Evolutionary conservation across 768 basidiomycete species (phyloP).

Genomic region (Lentinula raphanica): DNA sequence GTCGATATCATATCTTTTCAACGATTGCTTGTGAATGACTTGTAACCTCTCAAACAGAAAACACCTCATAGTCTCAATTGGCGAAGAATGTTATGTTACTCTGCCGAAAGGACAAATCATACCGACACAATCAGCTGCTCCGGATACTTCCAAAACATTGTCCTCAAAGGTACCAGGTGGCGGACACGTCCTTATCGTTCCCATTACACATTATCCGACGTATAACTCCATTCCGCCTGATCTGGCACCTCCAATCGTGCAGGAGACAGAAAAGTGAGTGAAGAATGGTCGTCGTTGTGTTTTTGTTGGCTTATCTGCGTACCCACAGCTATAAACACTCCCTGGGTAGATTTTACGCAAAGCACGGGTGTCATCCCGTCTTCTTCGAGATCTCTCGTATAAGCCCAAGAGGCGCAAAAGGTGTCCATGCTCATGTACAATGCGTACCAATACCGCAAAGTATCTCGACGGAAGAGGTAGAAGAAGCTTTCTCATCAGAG

Average conservation of each 20-base stretch:
- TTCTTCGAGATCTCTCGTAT: slow-evolving; percentile 86
- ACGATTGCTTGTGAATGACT: slow-evolving; percentile 6
- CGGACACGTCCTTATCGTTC: slow-evolving; percentile 91
- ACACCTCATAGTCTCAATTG: slow-evolving; percentile 93
- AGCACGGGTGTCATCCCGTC: slow-evolving; percentile 63
- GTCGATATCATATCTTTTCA: slow-evolving; percentile 17
- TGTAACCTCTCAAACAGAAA: slow-evolving; percentile 47
- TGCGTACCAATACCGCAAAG: slow-evolving; percentile 70
- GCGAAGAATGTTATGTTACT: slow-evolving; percentile 88
- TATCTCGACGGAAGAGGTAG: slow-evolving; percentile 52
- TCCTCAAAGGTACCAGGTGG: slow-evolving; percentile 75
- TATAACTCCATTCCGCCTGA: slow-evolving; percentile 77
- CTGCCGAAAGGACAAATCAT: slow-evolving; percentile 95
- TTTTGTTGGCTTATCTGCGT: too few relatives aligned
- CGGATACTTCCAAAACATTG: slow-evolving; percentile 34
- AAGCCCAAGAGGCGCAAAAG: slow-evolving; percentile 73
- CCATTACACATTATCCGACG: slow-evolving; percentile 91
- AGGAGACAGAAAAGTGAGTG: slow-evolving; percentile 72
- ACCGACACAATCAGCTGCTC: slow-evolving; percentile 60
- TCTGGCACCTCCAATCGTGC: slow-evolving; percentile 65
- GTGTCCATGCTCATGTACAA: slow-evolving; percentile 94
- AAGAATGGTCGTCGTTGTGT: too few relatives aligned
- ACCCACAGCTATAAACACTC: slow-evolving; percentile 76
- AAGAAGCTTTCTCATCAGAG: slow-evolving; percentile 66
- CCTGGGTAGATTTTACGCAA: slow-evolving; percentile 65